Base-by-base conservation (phyloP, 345 rosid genomes). In the Geranium rotundifolium region DNA sequence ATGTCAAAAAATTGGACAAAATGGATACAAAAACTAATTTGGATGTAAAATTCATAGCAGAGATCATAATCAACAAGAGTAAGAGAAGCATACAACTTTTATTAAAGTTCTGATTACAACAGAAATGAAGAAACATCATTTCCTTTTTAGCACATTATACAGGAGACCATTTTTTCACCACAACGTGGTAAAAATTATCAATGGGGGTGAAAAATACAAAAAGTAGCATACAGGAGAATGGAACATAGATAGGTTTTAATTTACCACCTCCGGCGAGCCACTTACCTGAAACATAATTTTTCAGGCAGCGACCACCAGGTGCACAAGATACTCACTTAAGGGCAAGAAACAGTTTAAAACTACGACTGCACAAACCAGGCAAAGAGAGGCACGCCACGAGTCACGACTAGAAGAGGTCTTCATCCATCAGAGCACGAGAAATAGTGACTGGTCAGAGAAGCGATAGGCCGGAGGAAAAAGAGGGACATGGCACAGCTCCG, bases 231-330 rank as follows among this genome's bases (percentile, higher is more conserved):
- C 60, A 41, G 54, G 65, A 56, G 77, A 55, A 69, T 56, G 16
- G 59, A 71, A 59, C 52, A 61, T 60, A 66, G 66, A 64, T 71
- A 71, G 64, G 64, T 41, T 68, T 67, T 68, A 59, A 67, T 77
- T 80, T 69, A 75, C 80, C 95, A 86, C 97, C 97, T 81, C 96
- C 66, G 92, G 86, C 68, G 72, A 81, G 85, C 75, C 90, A 79
- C 75, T 67, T 59, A 79, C 77, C 75, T 46, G 72, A 63, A 71
- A 71, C 61, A 19, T 13, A 58, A 64, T 54, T 77, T 34, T 75
- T 70, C 73, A 19, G 55, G 79, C 78, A 68, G 66, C 57, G 85
- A 78, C 84, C 57, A 76, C 88, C 88, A 85, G 91, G 91, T 70
- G 88, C 91, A 73, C 76, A 74, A 71, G 68, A 73, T 65, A 63